These are phyloP conservation scores for Lichtheimia corymbifera DNA, from an alignment of 371 early-diverging fungal species.

Conservation along the genomic window DNA sequence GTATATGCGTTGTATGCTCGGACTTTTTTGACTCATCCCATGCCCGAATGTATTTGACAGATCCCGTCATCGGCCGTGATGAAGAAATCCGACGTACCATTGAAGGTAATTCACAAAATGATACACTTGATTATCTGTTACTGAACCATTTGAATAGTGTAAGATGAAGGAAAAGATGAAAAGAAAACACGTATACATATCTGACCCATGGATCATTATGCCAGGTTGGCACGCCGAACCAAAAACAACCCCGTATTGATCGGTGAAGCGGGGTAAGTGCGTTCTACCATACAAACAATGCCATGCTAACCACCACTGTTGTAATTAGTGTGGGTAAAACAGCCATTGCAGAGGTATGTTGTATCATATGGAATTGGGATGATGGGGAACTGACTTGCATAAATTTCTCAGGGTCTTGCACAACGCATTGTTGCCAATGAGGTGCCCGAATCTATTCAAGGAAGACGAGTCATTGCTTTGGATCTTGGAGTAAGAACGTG, in stretches of 20 bases:
- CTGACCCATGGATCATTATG: not conserved
- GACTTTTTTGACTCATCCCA: constrained; percentile 10
- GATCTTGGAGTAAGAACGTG: constrained; percentile 66
- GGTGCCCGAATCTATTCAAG: constrained; percentile 76
- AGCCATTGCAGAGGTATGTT: constrained; percentile 49
- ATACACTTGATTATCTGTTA: too few relatives aligned
- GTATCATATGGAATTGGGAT: not conserved
- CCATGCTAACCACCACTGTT: not conserved
- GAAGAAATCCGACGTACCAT: constrained; percentile 82
- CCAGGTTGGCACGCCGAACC: constrained; percentile 70
- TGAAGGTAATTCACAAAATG: constrained; percentile 51
- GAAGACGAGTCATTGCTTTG: constrained; percentile 73
- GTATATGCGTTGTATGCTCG: constrained; percentile 23
- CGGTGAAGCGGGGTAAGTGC: constrained; percentile 70
- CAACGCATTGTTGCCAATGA: constrained; percentile 82
- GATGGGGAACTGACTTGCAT: not conserved
- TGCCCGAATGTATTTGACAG: constrained; percentile 26
- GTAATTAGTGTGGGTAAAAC: constrained; percentile 58
- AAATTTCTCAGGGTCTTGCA: constrained; percentile 62
- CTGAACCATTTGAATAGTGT: too few relatives aligned
- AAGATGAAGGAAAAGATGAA: too few relatives aligned
- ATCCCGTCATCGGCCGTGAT: constrained; percentile 79
- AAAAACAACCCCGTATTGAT: constrained; percentile 93
- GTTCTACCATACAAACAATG: too few relatives aligned
- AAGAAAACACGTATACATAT: too few relatives aligned